Conservation (phyloP, 1,284 basidiomycete species). For the Marasmius oreades region DNA sequence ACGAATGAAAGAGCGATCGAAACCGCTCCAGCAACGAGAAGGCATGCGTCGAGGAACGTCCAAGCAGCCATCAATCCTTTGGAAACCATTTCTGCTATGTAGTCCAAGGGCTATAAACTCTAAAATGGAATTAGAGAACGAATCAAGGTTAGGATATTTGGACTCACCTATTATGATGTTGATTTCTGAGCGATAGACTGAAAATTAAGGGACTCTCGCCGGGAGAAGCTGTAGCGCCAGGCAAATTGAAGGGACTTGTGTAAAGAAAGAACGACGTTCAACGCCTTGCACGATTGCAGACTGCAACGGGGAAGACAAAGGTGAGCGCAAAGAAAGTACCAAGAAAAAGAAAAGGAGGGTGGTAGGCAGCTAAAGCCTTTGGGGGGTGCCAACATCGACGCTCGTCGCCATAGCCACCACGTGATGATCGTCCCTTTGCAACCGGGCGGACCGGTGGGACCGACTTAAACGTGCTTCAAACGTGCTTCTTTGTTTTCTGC, state of each 20-base stretch:
- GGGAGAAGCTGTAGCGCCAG: constrained; percentile 27
- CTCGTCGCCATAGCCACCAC: neutral
- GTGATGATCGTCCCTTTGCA: neutral
- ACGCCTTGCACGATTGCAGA: constrained; percentile 51
- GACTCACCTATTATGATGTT: neutral
- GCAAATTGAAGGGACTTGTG: constrained; percentile 15
- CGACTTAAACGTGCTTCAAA: too few relatives aligned
- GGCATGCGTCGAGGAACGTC: constrained; percentile 63
- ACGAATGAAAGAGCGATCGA: constrained; percentile 65
- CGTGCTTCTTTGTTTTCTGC: too few relatives aligned
- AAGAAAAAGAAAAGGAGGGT: constrained; percentile 27
- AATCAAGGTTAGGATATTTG: too few relatives aligned
- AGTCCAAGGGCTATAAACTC: constrained; percentile 14
- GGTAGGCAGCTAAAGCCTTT: constrained; percentile 13
- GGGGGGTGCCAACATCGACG: neutral
- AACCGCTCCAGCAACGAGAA: constrained; percentile 66
- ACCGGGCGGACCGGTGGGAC: too few relatives aligned
- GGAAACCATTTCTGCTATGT: constrained; percentile 57
- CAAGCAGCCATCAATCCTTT: constrained; percentile 66
- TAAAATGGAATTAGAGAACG: neutral
- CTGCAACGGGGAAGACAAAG: constrained; percentile 29
- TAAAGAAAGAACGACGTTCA: constrained; percentile 46
- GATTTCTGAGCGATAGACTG: neutral
- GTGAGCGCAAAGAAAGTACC: constrained; percentile 23
- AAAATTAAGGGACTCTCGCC: constrained; percentile 13